Conservation (phyloP, 148 eudicot species). For the Vaccinium corymbosum region DNA sequence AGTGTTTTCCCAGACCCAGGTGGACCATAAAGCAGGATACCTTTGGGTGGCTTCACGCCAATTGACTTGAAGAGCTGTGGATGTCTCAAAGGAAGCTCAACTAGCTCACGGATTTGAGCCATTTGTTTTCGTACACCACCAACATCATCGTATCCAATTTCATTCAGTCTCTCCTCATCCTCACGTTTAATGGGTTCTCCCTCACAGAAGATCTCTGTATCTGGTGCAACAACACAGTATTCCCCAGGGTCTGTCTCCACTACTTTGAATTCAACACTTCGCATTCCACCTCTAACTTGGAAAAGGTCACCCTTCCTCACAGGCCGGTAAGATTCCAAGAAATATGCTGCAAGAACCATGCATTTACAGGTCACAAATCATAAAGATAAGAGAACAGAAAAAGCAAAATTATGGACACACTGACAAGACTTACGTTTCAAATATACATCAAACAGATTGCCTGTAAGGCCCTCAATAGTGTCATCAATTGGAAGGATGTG, state of each 20-base stretch:
- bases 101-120: constrained; percentile 7
- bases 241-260: constrained; percentile 6
- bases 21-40: constrained; percentile 6
- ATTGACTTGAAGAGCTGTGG: constrained; percentile 7
- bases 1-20: constrained; percentile 7
- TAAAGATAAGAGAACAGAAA: not conserved
- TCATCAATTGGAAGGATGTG: constrained; percentile 40
- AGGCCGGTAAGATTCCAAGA: not conserved
- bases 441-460: constrained; percentile 33
- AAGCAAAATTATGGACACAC: not conserved
- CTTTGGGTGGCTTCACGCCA: constrained; percentile 3
- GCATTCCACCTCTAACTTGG: constrained; percentile 8
- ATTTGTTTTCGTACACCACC: constrained; percentile 2
- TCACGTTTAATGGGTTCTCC: not conserved
- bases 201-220: constrained; percentile 1
- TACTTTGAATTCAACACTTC: constrained; percentile 5
- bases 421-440: constrained; percentile 25
- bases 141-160: not conserved
- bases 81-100: constrained; percentile 9
- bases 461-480: constrained; percentile 33
- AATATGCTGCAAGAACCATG: not conserved
- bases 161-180: constrained; percentile 9
- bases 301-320: constrained; percentile 7
- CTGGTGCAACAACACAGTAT: constrained; percentile 9
- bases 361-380: not conserved